Percentiles rank a stretch among this genome's conserved stretches.
Evolutionary conservation across 1,139 yeast genomes (phyloP).

Genomic region (Scheffersomyces quercinus): DNA sequence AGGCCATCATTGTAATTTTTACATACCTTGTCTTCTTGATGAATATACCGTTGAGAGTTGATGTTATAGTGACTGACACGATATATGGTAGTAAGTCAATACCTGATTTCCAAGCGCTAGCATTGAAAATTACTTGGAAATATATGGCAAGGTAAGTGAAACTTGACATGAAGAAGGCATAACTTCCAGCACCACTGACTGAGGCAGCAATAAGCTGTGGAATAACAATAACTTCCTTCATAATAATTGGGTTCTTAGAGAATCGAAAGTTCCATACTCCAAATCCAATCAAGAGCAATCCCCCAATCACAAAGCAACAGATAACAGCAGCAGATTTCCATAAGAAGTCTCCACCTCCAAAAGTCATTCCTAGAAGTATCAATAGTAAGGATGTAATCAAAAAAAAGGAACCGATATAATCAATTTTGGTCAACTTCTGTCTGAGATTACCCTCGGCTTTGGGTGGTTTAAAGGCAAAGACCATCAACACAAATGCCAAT

Average conservation of each 20-base stretch:
- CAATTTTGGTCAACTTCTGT: conserved; percentile 26
- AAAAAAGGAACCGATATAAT: conserved; percentile 33
- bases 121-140: conserved; percentile 52
- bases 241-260: conserved; percentile 30
- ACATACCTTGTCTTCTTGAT: conserved; percentile 47
- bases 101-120: conserved; percentile 56
- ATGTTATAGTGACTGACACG: conserved; percentile 48
- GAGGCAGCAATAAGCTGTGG: conserved; percentile 36
- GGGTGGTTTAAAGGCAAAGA: conserved; percentile 36
- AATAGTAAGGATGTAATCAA: conserved; percentile 31
- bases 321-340: conserved; percentile 24
- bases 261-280: conserved; percentile 28
- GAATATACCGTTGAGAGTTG: conserved; percentile 44
- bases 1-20: conserved; percentile 45
- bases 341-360: conserved; percentile 34
- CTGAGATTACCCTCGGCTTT: conserved; percentile 14
- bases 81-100: conserved; percentile 54
- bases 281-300: conserved; percentile 13
- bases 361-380: conserved; percentile 33
- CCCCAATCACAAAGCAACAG: conserved; percentile 12
- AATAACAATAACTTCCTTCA: conserved; percentile 24
- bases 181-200: conserved; percentile 35
- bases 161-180: conserved; percentile 43
- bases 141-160: conserved; percentile 49
- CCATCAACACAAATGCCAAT: conserved; percentile 26